Base-by-base conservation (phyloP, 2,329 filamentous ascomycete species). In the Stachybotrys chartarum region DNA sequence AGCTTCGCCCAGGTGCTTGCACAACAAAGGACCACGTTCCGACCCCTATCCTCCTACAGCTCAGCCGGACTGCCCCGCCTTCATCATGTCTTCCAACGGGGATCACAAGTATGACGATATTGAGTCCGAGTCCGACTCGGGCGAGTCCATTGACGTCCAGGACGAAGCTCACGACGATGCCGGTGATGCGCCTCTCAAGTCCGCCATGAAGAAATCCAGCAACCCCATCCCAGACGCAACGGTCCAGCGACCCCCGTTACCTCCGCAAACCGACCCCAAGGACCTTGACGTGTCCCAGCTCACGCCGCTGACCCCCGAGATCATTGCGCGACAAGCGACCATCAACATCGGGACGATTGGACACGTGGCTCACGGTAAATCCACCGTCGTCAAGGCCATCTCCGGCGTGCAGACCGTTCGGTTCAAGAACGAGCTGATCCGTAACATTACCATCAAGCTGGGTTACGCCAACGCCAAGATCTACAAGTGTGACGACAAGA, bases 391-490 rank as follows among this genome's bases (percentile, higher is more conserved):
- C 67, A 99, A 99, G 82, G 94, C 94, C 67, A 97, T 99, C 67
- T 97, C 94, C 1, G 94, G 94, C 60, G 94, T 99, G 61, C 94
- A 99, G 82, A 99, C 94, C 17, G 94, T 99, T 70, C 86, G 94
- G 65, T 99, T 99, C 83, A 99, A 99, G 88, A 99, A 97, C 79
- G 94, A 99, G 78, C 79, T 97, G 77, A 95, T 97, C 78, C 84
- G 94, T 70, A 99, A 99, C 75, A 99, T 99, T 70, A 99, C 94
- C 68, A 99, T 99, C 81, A 99, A 99, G 85, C 84, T 99, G 67
- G 94, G 94, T 72, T 99, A 99, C 74, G 94, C 94, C 73, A 99
- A 99, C 75, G 94, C 94, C 67, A 97, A 99, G 78, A 92, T 99
- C 74, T 99, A 97, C 86, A 90, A 97, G 82, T 99, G 94, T 75